Percentiles rank a stretch among this genome's conserved stretches.
Conservation (phyloP, 208 protist genomes). For the Eutreptiella sp. region DNA sequence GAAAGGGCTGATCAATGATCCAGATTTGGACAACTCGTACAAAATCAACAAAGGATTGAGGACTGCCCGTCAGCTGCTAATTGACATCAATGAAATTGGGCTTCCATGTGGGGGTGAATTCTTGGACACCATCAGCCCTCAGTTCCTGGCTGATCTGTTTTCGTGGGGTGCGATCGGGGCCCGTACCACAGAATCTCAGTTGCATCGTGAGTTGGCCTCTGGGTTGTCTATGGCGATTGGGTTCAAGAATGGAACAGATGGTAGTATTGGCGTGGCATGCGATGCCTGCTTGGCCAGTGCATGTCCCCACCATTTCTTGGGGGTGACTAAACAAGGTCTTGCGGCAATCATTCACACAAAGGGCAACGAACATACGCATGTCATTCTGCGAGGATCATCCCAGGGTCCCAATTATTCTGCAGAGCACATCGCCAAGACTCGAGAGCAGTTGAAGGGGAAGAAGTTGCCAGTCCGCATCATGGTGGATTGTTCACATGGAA, state of each 20-base stretch:
- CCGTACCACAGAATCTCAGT: constrained; percentile 53
- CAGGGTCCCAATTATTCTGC: constrained; percentile 38
- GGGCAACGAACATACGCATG: constrained; percentile 47
- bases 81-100: constrained; percentile 49
- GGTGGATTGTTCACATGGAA: constrained; percentile 59
- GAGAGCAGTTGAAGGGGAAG: constrained; percentile 6
- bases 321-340: constrained; percentile 17
- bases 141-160: constrained; percentile 59
- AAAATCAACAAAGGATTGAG: constrained; percentile 23
- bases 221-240: constrained; percentile 62
- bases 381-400: constrained; percentile 46
- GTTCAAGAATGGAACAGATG: constrained; percentile 65
- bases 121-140: constrained; percentile 62
- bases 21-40: constrained; percentile 47
- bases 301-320: constrained; percentile 49
- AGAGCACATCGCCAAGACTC: constrained; percentile 10
- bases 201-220: constrained; percentile 52
- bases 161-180: constrained; percentile 58
- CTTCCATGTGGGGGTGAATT: constrained; percentile 53
- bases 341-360: constrained; percentile 25
- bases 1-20: constrained; percentile 72
- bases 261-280: constrained; percentile 43
- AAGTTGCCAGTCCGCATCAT: constrained; percentile 37
- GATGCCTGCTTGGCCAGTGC: constrained; percentile 44
- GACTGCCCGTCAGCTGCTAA: constrained; percentile 36